A percentile compares a stretch with the other conserved stretches of the same genome.
These are phyloP conservation scores for Cnidoscolus chayamansa DNA, from an alignment of 441 rosid species.

Conservation along the genomic window DNA sequence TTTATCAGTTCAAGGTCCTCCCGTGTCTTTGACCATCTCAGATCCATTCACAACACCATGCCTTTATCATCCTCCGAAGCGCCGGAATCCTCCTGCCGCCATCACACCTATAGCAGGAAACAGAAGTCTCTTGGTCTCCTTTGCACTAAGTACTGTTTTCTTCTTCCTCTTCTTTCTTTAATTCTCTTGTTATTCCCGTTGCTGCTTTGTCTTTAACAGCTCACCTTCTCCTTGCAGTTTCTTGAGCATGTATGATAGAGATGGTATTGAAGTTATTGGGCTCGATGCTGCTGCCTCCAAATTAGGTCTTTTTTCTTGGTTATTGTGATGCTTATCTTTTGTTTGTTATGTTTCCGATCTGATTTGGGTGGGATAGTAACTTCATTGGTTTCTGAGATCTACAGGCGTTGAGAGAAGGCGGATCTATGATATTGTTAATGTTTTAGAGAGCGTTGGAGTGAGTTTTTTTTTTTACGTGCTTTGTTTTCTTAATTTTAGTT, in stretches of 20 bases:
- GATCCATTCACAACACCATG: conserved; percentile 6
- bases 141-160: conserved; percentile 52
- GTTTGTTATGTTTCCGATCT: neutral
- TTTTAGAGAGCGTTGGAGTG: conserved; percentile 78
- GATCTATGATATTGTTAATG: conserved; percentile 80
- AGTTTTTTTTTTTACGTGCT: conserved; percentile 14
- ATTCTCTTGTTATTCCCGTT: neutral
- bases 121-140: conserved; percentile 76
- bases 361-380: neutral
- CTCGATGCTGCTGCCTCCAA: conserved; percentile 65
- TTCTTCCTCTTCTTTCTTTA: neutral
- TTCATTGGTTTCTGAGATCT: conserved; percentile 16
- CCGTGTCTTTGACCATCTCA: neutral
- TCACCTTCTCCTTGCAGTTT: conserved; percentile 39
- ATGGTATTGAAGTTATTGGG: conserved; percentile 50
- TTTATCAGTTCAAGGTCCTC: neutral
- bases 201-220: neutral
- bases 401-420: conserved; percentile 78
- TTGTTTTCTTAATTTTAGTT: neutral
- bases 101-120: conserved; percentile 52
- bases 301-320: conserved; percentile 45
- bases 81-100: conserved; percentile 22
- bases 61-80: neutral
- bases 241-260: conserved; percentile 52
- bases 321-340: neutral